Evolutionary conservation across 495 filamentous ascomycete genomes (phyloP).

Genomic region (Aspergillus asperescens): DNA sequence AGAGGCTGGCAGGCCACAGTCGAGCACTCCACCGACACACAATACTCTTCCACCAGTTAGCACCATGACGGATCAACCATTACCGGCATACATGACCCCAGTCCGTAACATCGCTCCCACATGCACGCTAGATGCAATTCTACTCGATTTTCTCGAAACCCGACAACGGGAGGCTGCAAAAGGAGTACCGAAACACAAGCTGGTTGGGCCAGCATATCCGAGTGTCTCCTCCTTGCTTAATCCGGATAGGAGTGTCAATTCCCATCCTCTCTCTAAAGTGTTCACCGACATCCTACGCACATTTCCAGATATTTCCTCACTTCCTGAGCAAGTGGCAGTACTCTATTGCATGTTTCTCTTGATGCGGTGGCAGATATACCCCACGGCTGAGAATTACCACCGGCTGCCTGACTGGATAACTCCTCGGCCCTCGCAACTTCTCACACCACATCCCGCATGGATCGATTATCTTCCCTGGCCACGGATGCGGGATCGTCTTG

Average conservation of each 20-base stretch:
- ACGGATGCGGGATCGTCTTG: conserved; percentile 60
- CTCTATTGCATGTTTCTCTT: conserved; percentile 79
- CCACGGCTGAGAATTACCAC: conserved; percentile 67
- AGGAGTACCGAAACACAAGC: conserved; percentile 52
- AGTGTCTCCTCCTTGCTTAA: conserved; percentile 70
- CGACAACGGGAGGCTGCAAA: conserved; percentile 58
- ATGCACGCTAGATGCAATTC: conserved; percentile 66
- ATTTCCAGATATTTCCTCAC: conserved; percentile 61
- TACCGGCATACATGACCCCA: conserved; percentile 41
- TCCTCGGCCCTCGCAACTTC: conserved; percentile 57
- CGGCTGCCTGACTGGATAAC: conserved; percentile 63
- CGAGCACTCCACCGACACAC: conserved; percentile 25
- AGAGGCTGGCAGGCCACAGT: conserved; percentile 23
- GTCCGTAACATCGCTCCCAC: conserved; percentile 58
- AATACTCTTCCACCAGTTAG: conserved; percentile 18
- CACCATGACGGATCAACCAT: conserved; percentile 20
- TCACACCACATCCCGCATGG: conserved; percentile 65
- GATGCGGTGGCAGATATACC: conserved; percentile 76
- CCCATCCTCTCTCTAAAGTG: conserved; percentile 72
- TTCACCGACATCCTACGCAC: conserved; percentile 74
- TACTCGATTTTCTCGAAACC: conserved; percentile 71
- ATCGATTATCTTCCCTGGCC: conserved; percentile 75
- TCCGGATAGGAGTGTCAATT: conserved; percentile 51
- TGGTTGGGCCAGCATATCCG: conserved; percentile 70
- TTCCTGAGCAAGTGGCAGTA: conserved; percentile 73